Evolutionary conservation across 176 grass and related monocot species (phyloP), one percentile per base, ranked within the genome.

Genomic region (Carex myosuroides): DNA sequence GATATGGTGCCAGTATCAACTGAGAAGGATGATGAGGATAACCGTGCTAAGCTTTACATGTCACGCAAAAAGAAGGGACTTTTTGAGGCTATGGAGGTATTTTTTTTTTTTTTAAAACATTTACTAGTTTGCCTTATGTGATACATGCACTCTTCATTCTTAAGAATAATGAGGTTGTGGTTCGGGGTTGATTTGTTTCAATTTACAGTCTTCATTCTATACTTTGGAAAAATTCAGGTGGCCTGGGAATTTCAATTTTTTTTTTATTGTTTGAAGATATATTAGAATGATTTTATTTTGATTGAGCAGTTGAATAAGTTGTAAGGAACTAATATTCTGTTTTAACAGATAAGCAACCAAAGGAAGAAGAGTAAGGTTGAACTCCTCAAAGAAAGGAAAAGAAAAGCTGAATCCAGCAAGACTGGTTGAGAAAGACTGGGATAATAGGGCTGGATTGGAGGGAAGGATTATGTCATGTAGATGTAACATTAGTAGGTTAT

Each of bases 31-130:
- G 81, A 87, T 85, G 77, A 79, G 33, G 13, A 42, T 26, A 84
- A 91, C 26, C 91, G 89, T 88, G 84, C 70, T 10, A 72, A 80
- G 83, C 10, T 88, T 70, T 61, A 89, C n/a, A 91, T 99, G 91
- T 85, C 96, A 33, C 89, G 91, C 11, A 99, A 22, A 85, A 70
- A 70, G 88, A 83, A 62, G 14, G 93, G 90, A 77, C 89, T 99
- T 57, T 87, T 88, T 42, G 41, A 89, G 78, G 96, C 96, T 73
- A 99, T 99, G 14, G 37, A 94, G 96, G 93, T 99, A 88, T 5
- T 60, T 14, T 65, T 32, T 79, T 65, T 67, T 62, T 67, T 39
- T 39, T 5, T 4, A 0, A 29, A 29, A 33, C 17, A 81, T 81
- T 26, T 22, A 44, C 41, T 16, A 58, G 32, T 21, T 26, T 44